A percentile compares a stretch with the other conserved stretches of the same genome.
These are phyloP conservation scores for Coleophoma eucalyptorum DNA, from an alignment of 2,329 filamentous ascomycete species.

Conservation along the genomic window DNA sequence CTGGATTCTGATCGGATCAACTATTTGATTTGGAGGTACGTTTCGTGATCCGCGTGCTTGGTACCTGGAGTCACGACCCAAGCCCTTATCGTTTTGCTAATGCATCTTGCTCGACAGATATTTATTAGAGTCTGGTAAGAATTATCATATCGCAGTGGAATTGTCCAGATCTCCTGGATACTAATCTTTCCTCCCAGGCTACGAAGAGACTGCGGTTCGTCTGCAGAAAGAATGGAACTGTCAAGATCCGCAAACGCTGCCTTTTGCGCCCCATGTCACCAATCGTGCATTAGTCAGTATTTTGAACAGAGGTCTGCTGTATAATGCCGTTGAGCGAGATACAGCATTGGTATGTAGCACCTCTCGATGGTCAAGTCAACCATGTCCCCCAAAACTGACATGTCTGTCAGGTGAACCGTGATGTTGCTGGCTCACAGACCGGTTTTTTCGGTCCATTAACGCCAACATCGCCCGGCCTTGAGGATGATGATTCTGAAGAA, in stretches of 20 bases:
- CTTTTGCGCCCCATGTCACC: conserved; percentile 62
- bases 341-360: conserved; percentile 20
- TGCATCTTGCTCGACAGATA: conserved; percentile 24
- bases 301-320: conserved; percentile 60
- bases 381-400: conserved; percentile 3
- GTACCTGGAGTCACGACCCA: conserved; percentile 15
- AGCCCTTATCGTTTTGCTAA: conserved; percentile 24
- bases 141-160: conserved; percentile 2
- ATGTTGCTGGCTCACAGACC: conserved; percentile 11
- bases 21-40: conserved; percentile 69
- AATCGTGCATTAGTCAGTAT: conserved; percentile 60
- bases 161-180: conserved; percentile 2
- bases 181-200: conserved; percentile 42
- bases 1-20: conserved; percentile 66
- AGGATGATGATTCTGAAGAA: conserved; percentile 22
- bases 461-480: conserved; percentile 13
- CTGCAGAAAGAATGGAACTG: conserved; percentile 68
- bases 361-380: not conserved
- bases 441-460: conserved; percentile 29
- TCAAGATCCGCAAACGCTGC: conserved; percentile 57
- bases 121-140: conserved; percentile 29
- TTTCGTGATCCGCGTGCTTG: conserved; percentile 23
- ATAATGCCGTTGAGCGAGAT: conserved; percentile 55
- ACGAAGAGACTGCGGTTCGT: conserved; percentile 63
- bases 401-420: conserved; percentile 8